These are phyloP conservation scores for Prototheca cutis DNA, from an alignment of 163 green algal genomes.

Conservation along the genomic window DNA sequence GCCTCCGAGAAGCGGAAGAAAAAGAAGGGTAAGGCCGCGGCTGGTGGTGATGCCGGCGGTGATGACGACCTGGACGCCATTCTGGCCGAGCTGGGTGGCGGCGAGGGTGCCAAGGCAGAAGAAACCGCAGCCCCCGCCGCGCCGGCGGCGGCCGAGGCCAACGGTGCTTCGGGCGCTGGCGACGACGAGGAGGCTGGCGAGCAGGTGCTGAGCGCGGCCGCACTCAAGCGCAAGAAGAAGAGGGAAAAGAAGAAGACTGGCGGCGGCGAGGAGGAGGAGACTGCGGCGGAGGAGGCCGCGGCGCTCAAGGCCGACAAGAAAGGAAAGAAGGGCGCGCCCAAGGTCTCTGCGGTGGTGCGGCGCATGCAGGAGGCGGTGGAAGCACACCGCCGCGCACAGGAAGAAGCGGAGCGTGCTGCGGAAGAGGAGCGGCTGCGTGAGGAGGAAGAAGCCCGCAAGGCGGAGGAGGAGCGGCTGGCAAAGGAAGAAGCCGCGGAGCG, in stretches of 20 bases:
- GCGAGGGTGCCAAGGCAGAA: too few relatives aligned
- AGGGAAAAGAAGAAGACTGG: conserved; percentile 76
- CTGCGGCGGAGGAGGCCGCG: conserved; percentile 20
- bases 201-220: too few relatives aligned
- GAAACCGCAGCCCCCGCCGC: too few relatives aligned
- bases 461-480: conserved; percentile 32
- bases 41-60: neutral
- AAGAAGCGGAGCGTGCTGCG: conserved; percentile 50
- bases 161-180: too few relatives aligned
- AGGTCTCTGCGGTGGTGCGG: conserved; percentile 67
- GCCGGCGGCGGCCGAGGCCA: too few relatives aligned
- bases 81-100: neutral
- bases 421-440: conserved; percentile 58
- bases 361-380: conserved; percentile 76
- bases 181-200: too few relatives aligned
- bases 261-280: conserved; percentile 50
- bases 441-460: conserved; percentile 35
- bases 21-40: neutral
- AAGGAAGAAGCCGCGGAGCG: neutral
- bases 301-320: conserved; percentile 14
- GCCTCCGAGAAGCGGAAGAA: neutral
- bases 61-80: conserved; percentile 1
- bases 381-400: conserved; percentile 45
- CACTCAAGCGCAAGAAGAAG: conserved; percentile 70
- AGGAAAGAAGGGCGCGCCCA: conserved; percentile 42